Conservation (phyloP, 192 early-diverging fungal genomes). For the Kappamyces sp. region DNA sequence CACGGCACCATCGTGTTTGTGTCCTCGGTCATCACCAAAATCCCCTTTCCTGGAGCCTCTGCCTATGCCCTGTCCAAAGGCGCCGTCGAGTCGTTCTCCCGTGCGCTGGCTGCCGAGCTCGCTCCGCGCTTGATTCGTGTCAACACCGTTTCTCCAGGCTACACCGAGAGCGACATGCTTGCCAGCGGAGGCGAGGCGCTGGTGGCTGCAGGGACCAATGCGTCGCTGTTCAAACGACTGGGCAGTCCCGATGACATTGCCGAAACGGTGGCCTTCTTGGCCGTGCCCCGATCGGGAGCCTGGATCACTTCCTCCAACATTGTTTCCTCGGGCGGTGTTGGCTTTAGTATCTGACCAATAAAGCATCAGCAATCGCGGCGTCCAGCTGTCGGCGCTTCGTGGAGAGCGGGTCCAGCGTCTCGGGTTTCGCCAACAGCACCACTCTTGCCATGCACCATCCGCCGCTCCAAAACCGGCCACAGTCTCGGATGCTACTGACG, state of each 20-base stretch:
- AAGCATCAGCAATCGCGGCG: too few relatives aligned
- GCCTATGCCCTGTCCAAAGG: constrained; percentile 24
- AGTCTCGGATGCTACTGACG: too few relatives aligned
- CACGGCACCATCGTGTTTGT: constrained; percentile 28
- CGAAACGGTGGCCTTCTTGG: constrained; percentile 20
- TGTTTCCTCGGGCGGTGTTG: too few relatives aligned
- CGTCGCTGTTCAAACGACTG: constrained; percentile 20
- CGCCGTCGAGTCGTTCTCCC: constrained; percentile 27
- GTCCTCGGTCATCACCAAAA: constrained; percentile 22
- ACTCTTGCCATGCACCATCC: too few relatives aligned
- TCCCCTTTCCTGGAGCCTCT: neutral
- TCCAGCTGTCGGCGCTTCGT: too few relatives aligned
- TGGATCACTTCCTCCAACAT: too few relatives aligned
- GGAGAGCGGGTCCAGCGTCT: too few relatives aligned
- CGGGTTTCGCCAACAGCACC: too few relatives aligned
- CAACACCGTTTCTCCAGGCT: constrained; percentile 26
- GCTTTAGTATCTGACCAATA: too few relatives aligned
- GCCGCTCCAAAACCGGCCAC: too few relatives aligned
- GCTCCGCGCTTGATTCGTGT: constrained; percentile 33
- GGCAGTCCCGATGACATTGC: constrained; percentile 31
- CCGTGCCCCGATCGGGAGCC: neutral
- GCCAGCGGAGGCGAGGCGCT: constrained; percentile 10
- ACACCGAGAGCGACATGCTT: constrained; percentile 18
- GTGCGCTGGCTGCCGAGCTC: constrained; percentile 24
- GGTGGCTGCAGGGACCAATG: neutral